Percentiles rank a stretch among this genome's conserved stretches.
These are phyloP conservation scores for Paxillus involutus DNA, from an alignment of 768 basidiomycete species.

Conservation along the genomic window DNA sequence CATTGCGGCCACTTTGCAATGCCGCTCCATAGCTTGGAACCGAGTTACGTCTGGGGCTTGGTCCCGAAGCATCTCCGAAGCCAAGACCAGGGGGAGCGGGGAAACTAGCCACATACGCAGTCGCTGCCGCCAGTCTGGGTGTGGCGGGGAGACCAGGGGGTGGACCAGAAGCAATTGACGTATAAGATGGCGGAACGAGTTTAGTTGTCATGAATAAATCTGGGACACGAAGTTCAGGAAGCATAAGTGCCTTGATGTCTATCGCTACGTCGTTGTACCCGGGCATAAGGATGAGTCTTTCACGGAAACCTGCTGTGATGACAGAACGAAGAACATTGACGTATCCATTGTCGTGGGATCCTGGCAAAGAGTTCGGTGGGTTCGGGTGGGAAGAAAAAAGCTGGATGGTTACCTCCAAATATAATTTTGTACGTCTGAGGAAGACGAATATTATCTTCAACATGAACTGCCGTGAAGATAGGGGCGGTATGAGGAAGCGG, in stretches of 20 bases:
- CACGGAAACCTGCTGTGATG: slow-evolving; percentile 61
- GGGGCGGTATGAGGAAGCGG: slow-evolving; percentile 7
- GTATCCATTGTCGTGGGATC: slow-evolving; percentile 77
- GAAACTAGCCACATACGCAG: slow-evolving; percentile 12
- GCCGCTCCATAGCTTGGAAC: slow-evolving; percentile 45
- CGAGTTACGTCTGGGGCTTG: slow-evolving; percentile 20
- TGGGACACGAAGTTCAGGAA: slow-evolving; percentile 54
- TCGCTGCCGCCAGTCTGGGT: slow-evolving; percentile 12
- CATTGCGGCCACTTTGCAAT: slow-evolving; percentile 21
- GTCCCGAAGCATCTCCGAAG: slow-evolving; percentile 11
- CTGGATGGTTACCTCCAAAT: slow-evolving; percentile 54
- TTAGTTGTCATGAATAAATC: slow-evolving; percentile 63
- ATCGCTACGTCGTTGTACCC: slow-evolving; percentile 61
- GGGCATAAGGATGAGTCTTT: slow-evolving; percentile 65
- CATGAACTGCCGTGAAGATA: slow-evolving; percentile 32
- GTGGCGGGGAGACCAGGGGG: slow-evolving; percentile 24
- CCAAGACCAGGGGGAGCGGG: slow-evolving; percentile 2
- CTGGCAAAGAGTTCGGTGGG: slow-evolving; percentile 31
- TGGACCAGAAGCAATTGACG: slow-evolving; percentile 20
- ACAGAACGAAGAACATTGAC: slow-evolving; percentile 59
- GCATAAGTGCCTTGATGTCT: slow-evolving; percentile 54
- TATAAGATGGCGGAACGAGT: slow-evolving; percentile 35
- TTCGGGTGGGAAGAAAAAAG: slow-evolving; percentile 1
- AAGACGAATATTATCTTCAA: slow-evolving; percentile 44
- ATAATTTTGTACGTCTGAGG: slow-evolving; percentile 66